Evolutionary conservation across 371 early-diverging fungal species (phyloP).

Genomic region (Mortierella sp.): DNA sequence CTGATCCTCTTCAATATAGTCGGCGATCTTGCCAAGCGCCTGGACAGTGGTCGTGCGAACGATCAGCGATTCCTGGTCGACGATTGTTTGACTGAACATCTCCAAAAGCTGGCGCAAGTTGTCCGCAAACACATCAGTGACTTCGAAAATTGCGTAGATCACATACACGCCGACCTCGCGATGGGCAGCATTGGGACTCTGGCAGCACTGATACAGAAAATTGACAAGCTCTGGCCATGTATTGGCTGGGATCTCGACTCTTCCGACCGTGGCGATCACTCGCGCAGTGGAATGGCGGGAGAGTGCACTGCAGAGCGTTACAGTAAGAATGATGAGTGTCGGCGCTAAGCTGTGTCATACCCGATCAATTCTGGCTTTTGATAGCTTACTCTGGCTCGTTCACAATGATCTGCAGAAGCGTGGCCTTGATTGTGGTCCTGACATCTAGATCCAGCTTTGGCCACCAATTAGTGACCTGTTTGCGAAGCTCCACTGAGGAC

Average conservation of each 20-base stretch:
- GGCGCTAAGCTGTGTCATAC: no score
- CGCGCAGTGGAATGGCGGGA: conserved; percentile 86
- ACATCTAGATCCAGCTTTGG: conserved; percentile 66
- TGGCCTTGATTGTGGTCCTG: conserved; percentile 67
- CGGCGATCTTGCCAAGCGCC: conserved; percentile 88
- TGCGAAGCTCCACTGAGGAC: conserved; percentile 90
- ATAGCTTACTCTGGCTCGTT: conserved; percentile 76
- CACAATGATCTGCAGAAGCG: conserved; percentile 75
- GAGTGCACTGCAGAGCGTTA: conserved; percentile 62
- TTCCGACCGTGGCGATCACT: conserved; percentile 88
- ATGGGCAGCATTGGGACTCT: conserved; percentile 74
- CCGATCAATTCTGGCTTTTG: no score
- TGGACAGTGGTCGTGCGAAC: conserved; percentile 85
- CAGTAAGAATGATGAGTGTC: not conserved
- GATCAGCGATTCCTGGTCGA: conserved; percentile 84
- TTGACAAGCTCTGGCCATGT: conserved; percentile 84
- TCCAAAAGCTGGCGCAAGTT: conserved; percentile 74
- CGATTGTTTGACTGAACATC: conserved; percentile 77
- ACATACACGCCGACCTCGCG: conserved; percentile 91
- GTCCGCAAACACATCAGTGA: conserved; percentile 76
- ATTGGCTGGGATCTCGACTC: conserved; percentile 80
- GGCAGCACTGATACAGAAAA: conserved; percentile 82
- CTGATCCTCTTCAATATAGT: conserved; percentile 80
- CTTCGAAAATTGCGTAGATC: conserved; percentile 85
- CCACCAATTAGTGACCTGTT: conserved; percentile 83